phyloP scores from a whole-genome alignment of 495 filamentous ascomycete species.

The Aspergillus mulundensis region DNA sequence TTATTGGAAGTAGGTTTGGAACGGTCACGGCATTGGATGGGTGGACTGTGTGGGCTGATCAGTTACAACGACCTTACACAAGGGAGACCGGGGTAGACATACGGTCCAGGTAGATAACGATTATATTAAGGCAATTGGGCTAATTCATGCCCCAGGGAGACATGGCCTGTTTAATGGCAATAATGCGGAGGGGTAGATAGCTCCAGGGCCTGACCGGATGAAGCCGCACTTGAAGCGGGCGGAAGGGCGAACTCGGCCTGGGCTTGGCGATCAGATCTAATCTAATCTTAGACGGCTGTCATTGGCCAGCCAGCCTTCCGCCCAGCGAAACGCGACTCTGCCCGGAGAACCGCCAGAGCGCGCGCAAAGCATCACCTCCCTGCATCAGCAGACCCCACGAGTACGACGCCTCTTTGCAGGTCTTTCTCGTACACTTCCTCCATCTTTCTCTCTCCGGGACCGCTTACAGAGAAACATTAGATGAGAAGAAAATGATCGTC shows the following conservation, averaged over 20 bases:
- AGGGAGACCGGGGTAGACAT: not conserved
- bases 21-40: constrained; percentile 14
- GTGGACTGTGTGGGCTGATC: not conserved
- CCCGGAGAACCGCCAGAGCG: constrained; percentile 6
- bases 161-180: constrained; percentile 16
- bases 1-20: not conserved
- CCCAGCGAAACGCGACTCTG: constrained; percentile 7
- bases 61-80: not conserved
- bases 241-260: constrained; percentile 18
- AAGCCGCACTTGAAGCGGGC: constrained; percentile 4
- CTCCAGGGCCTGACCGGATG: constrained; percentile 2
- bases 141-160: not conserved
- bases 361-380: constrained; percentile 2
- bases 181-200: not conserved
- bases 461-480: not conserved
- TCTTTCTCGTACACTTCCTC: not conserved
- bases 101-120: constrained; percentile 1
- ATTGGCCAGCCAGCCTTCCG: constrained; percentile 26
- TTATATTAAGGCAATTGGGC: not conserved
- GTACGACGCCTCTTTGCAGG: constrained; percentile 3
- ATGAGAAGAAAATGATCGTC: constrained; percentile 22
- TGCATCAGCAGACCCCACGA: constrained; percentile 5
- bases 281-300: constrained; percentile 36
- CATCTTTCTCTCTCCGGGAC: not conserved
- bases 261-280: constrained; percentile 39